Evolutionary conservation across 768 basidiomycete genomes (phyloP).

Genomic region (Tylopilus intermedius): DNA sequence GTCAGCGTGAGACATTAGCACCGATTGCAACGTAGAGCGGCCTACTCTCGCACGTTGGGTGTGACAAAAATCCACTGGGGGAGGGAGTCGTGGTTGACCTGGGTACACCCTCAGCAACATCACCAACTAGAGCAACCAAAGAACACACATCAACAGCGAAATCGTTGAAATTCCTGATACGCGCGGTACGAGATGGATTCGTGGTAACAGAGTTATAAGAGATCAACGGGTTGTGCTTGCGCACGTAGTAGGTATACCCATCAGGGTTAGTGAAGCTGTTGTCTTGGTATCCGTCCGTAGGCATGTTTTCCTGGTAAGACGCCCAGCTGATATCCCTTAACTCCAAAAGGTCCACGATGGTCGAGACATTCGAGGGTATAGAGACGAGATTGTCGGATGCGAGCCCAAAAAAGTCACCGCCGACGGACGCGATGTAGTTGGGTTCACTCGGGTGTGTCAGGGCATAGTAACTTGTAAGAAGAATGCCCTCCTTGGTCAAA

Average conservation of each 20-base stretch:
- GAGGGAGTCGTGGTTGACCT: slow-evolving; percentile 37
- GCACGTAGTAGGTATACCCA: background rate
- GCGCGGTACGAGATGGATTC: background rate
- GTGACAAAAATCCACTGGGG: slow-evolving; percentile 62
- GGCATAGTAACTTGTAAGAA: background rate
- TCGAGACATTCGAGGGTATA: background rate
- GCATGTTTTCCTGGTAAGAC: background rate
- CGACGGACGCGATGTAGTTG: background rate
- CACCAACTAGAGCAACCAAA: background rate
- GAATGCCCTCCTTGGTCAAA: background rate
- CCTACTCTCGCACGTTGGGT: slow-evolving; percentile 44
- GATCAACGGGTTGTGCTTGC: background rate
- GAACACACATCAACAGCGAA: background rate
- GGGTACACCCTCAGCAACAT: background rate
- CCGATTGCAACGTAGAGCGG: background rate
- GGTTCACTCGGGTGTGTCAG: background rate
- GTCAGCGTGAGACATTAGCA: background rate
- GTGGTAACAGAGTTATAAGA: background rate
- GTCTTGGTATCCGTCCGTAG: background rate
- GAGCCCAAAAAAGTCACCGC: background rate
- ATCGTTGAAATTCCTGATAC: background rate
- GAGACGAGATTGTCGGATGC: background rate
- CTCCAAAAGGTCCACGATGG: background rate
- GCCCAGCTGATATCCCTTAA: background rate
- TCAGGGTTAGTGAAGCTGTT: background rate